Evolutionary conservation across 1,139 yeast species (phyloP).

Genomic region (Ashbya aceris): DNA sequence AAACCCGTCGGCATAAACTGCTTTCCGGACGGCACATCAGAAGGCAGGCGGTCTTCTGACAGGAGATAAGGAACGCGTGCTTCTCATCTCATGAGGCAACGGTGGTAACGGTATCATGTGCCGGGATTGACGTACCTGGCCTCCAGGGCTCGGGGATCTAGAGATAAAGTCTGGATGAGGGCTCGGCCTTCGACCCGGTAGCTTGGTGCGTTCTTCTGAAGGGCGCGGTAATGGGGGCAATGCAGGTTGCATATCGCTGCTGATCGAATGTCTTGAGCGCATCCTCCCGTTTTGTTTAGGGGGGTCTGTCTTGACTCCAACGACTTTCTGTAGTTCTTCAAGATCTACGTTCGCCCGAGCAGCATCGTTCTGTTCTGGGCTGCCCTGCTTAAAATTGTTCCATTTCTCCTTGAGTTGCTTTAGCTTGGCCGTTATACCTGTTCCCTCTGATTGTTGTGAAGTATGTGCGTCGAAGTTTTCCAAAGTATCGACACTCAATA

Average conservation of each 20-base stretch:
- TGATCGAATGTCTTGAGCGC: conserved; percentile 4
- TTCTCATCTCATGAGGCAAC: neutral
- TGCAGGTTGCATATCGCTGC: conserved; percentile 15
- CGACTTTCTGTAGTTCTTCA: conserved; percentile 29
- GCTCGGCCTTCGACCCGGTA: too few species aligned
- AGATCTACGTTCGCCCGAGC: conserved; percentile 23
- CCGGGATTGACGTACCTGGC: neutral
- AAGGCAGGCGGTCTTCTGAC: neutral
- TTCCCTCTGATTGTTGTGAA: conserved; percentile 10
- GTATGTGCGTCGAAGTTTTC: conserved; percentile 16
- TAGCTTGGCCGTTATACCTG: conserved; percentile 29
- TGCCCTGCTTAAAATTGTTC: conserved; percentile 26
- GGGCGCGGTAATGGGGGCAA: conserved; percentile 21
- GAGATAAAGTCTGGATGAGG: too few species aligned
- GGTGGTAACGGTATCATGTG: neutral
- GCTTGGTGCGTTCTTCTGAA: too few species aligned
- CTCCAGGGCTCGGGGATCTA: too few species aligned
- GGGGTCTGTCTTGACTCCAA: conserved; percentile 22
- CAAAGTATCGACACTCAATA: conserved; percentile 20
- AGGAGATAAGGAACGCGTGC: conserved; percentile 2
- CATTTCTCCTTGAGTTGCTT: conserved; percentile 28
- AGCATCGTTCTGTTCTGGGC: conserved; percentile 5
- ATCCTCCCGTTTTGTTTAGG: conserved; percentile 4
- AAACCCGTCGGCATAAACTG: too few species aligned
- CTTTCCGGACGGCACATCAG: too few species aligned